Evolutionary conservation across 306 rosid genomes (phyloP), one percentile per base, ranked within the genome.

Genomic region (Cotoneaster glaucophyllus): DNA sequence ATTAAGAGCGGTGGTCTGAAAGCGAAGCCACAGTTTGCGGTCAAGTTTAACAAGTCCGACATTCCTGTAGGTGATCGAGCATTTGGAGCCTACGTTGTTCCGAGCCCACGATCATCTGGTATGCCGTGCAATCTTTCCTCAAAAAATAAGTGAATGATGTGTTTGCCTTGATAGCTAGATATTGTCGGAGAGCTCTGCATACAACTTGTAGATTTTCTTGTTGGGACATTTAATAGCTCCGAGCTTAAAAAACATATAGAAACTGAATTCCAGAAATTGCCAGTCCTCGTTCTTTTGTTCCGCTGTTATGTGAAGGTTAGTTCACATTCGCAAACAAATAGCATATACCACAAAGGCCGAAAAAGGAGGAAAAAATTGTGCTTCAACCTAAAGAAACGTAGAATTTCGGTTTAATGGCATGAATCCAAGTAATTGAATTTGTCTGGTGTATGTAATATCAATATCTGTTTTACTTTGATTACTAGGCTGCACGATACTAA

Each of bases 11-110:
- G 87, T 50, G 97, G 99, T 28, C 58, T 92, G 64, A 90, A 84
- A 74, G 96, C 84, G 67, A 90, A 92, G 74, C 97, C 97, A 62
- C 88, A 84, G 81, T 90, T 95, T 78, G 88, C 91, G 4, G 97
- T 90, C 71, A 89, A 82, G 89, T 68, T 89, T 61, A 90, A 89
- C 37, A 67, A 86, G 90, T 92, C 97, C 75, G 97, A 95, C 76
- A 80, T 95, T 80, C 98, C 96, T 25, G 65, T 74, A 43, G 84
- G 88, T 56, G 78, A 86, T 74, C 86, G 97, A 69, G 97, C 98
- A 45, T 95, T 84, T 82, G 98, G 97, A 72, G 97, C 97, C 61
- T 92, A 89, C 75, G 43, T 86, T 64, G 88, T 81, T 63, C 92
- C 89, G 11, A 83, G 78, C 48, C 92, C 97, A 78, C 83, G 92